phyloP scores from a whole-genome alignment of 139 green algal genomes.

The Dunaliella primolecta region DNA sequence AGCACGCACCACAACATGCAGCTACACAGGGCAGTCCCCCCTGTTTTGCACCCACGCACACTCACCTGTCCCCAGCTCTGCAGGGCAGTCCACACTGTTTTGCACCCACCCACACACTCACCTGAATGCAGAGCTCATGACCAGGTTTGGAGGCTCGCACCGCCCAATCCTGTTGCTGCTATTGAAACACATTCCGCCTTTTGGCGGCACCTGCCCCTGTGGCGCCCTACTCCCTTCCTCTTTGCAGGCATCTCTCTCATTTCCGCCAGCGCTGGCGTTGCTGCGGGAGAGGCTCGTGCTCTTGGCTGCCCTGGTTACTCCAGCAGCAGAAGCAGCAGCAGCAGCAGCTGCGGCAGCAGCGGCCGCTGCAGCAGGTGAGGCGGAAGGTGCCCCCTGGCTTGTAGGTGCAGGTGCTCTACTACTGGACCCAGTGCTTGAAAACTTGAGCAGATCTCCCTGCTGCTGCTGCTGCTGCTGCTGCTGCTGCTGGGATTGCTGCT shows the following conservation, averaged over 20 bases:
- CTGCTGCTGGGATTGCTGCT: too few species aligned
- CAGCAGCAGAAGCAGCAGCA: too few species aligned
- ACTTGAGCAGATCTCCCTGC: neutral
- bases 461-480: neutral
- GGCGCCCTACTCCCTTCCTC: neutral
- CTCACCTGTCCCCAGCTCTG: too few species aligned
- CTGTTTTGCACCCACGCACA: neutral
- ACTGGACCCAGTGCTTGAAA: neutral
- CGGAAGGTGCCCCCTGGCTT: too few species aligned
- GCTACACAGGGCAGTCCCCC: neutral
- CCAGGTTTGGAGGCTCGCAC: slow-evolving; percentile 1
- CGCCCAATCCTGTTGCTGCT: slow-evolving; percentile 1
- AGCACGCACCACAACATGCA: neutral
- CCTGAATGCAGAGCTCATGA: slow-evolving; percentile 11
- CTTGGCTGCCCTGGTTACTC: too few species aligned
- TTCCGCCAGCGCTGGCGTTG: neutral
- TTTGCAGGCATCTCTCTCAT: neutral
- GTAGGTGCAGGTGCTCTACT: neutral
- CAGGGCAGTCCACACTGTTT: neutral
- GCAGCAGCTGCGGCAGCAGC: too few species aligned
- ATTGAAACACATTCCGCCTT: neutral
- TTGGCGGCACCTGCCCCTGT: neutral
- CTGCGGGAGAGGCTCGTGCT: neutral
- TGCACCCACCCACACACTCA: neutral
- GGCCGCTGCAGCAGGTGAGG: too few species aligned